phyloP scores from a whole-genome alignment of 257 asterid genomes.

The Orobanche coerulescens region DNA sequence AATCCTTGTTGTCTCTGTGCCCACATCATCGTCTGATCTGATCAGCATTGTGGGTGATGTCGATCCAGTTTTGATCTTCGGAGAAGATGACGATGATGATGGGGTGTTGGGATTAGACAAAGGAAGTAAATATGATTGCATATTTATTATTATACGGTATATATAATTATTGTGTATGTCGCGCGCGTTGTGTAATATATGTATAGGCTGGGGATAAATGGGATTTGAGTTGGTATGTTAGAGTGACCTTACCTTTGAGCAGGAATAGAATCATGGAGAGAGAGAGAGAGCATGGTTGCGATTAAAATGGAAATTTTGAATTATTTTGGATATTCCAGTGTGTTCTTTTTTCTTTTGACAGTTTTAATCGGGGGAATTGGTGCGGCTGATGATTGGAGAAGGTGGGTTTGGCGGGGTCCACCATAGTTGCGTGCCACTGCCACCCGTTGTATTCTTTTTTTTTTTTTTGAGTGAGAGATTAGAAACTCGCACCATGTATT shows the following conservation, averaged over 20 bases:
- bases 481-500: too few relatives aligned
- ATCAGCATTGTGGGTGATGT: conserved; percentile 35
- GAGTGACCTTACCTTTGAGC: neutral
- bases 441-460: too few relatives aligned
- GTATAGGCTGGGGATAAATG: neutral
- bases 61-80: conserved; percentile 21
- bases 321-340: neutral
- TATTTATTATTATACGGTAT: conserved; percentile 19
- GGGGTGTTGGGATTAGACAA: conserved; percentile 35
- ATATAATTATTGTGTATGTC: neutral
- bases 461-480: too few relatives aligned
- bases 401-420: neutral
- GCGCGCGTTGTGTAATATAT: neutral
- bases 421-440: too few relatives aligned
- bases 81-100: conserved; percentile 19
- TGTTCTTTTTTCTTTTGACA: neutral
- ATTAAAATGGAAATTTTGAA: neutral
- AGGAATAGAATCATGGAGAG: neutral
- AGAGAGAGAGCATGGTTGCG: neutral
- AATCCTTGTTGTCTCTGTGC: conserved; percentile 28
- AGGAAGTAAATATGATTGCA: conserved; percentile 46
- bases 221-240: neutral
- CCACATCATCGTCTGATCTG: conserved; percentile 46
- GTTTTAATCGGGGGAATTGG: neutral
- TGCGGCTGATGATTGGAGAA: neutral